Base-by-base conservation (phyloP, 306 rosid species). In the Geum urbanum region DNA sequence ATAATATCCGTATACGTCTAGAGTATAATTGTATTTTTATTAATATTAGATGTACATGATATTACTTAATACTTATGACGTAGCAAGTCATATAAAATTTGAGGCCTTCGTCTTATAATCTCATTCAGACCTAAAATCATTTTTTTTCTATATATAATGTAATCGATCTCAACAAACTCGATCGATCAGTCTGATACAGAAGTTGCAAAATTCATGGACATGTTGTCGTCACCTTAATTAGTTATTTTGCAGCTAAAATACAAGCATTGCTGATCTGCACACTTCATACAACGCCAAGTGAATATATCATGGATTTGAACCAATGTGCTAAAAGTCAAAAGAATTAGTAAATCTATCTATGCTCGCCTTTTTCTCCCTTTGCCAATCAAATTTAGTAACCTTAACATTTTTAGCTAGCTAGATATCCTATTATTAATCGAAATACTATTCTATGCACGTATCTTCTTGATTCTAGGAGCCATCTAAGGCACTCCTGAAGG, bases 281-380 rank as follows among this genome's bases (percentile, higher is more conserved):
- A 35, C 12, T 8, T 5, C 45, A 5, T 3, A 59, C 12, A 59
- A 59, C 46, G 22, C 15, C 12, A 59, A n/a, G 27, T 41, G 9
- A 32, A 32, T 0, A 18, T 40, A 37, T 18, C 49, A 18, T 62
- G 67, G 67, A 62, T 39, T 5, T 41, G 27, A 62, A 40, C 49
- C 49, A 39, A 40, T 37, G 4, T 37, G 46, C 47, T 7, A 16
- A n/a, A 8, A 61, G 66, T 62, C 32, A 62, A 62, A 15, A 9
- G 18, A 5, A 41, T n/a, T 57, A 57, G 8, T 61, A 8, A 4
- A 4, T 32, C 37, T 32, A 44, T 19, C 68, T 32, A 37, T 50
- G 57, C 3, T 27, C 46, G 58, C 71, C 10, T 48, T 49, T 50
- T 67, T 51, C 35, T 67, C 15, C 60, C 47, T 67, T n/a, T 52